Evolutionary conservation across 1,139 yeast genomes (phyloP).

Genomic region (Debaryomyces sp.): DNA sequence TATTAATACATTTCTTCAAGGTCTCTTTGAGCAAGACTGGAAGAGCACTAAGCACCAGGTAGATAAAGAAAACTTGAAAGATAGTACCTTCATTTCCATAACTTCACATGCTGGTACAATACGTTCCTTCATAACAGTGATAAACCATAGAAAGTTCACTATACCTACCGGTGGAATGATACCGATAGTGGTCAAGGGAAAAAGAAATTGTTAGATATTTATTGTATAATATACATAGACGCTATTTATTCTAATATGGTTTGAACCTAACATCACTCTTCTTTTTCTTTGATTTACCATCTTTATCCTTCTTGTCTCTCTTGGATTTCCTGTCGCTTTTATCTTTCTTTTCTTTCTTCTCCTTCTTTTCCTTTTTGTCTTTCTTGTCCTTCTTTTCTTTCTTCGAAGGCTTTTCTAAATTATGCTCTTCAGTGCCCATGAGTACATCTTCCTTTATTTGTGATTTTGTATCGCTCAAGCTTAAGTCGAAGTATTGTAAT

Average conservation of each 20-base stretch:
- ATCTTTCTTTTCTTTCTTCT: slow-evolving; percentile 26
- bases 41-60: slow-evolving; percentile 21
- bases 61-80: slow-evolving; percentile 14
- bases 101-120: slow-evolving; percentile 71
- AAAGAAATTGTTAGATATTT: slow-evolving; percentile 12
- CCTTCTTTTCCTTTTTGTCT: slow-evolving; percentile 29
- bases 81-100: slow-evolving; percentile 44
- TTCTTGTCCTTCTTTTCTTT: slow-evolving; percentile 27
- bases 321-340: slow-evolving; percentile 22
- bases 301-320: slow-evolving; percentile 23
- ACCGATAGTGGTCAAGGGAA: slow-evolving; percentile 56
- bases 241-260: slow-evolving; percentile 44
- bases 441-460: neutral
- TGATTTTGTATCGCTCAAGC: neutral
- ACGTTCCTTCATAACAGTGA: slow-evolving; percentile 56
- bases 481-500: slow-evolving; percentile 3
- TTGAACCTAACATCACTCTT: slow-evolving; percentile 49
- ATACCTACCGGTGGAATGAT: slow-evolving; percentile 70
- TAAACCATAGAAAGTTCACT: slow-evolving; percentile 58
- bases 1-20: slow-evolving; percentile 50
- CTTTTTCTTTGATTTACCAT: slow-evolving; percentile 22
- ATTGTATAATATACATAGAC: neutral
- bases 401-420: slow-evolving; percentile 11
- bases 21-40: slow-evolving; percentile 43
- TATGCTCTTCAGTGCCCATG: neutral